Evolutionary conservation across 1,139 yeast genomes (phyloP).

Genomic region (Suhomyces bokatorum): DNA sequence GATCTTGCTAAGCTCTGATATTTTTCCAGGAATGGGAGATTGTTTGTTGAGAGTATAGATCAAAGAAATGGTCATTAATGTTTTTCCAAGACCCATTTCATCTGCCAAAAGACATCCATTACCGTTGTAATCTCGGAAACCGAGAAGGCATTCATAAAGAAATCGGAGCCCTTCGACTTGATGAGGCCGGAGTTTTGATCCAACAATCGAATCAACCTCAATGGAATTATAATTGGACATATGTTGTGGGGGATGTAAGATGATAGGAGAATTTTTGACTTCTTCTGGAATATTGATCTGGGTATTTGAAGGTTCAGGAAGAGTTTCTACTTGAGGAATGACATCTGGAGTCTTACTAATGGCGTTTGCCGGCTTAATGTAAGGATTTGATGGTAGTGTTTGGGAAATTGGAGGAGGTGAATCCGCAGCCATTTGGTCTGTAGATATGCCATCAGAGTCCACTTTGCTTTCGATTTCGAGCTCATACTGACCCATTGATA

Average conservation of each 20-base stretch:
- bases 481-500: constrained; percentile 31
- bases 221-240: constrained; percentile 1
- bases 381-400: background rate
- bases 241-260: constrained; percentile 4
- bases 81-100: constrained; percentile 97
- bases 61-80: constrained; percentile 78
- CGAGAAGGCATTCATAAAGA: constrained; percentile 80
- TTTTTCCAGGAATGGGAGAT: constrained; percentile 48
- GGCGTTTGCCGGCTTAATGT: background rate
- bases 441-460: constrained; percentile 19
- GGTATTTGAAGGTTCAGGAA: background rate
- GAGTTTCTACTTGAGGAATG: constrained; percentile 2
- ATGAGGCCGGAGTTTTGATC: constrained; percentile 67
- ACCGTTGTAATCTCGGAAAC: constrained; percentile 48
- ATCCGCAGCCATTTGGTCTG: background rate
- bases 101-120: constrained; percentile 87
- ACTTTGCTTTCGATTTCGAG: constrained; percentile 28
- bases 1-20: constrained; percentile 53
- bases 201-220: constrained; percentile 66
- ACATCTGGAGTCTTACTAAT: background rate
- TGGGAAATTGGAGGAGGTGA: constrained; percentile 10
- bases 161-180: constrained; percentile 82
- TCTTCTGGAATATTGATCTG: background rate
- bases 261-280: background rate
- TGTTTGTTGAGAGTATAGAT: constrained; percentile 85